A percentile compares a stretch with the other conserved stretches of the same genome.
phyloP scores from a whole-genome alignment of 2,329 filamentous ascomycete species.

The Juglanconis oblonga region DNA sequence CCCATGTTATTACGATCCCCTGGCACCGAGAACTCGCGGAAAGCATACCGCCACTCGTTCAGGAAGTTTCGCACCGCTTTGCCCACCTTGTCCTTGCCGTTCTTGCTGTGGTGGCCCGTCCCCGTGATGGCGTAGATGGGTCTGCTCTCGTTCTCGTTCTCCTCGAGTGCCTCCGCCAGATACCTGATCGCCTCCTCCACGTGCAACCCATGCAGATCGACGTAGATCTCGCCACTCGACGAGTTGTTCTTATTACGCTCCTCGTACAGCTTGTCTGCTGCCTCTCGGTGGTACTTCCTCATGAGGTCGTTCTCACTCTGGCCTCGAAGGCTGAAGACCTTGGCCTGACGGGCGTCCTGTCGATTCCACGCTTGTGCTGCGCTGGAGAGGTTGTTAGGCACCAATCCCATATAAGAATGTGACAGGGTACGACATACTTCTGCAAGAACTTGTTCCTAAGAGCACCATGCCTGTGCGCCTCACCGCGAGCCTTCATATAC shows the following conservation, averaged over 20 bases:
- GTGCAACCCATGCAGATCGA: slow-evolving; percentile 97
- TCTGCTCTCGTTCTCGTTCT: slow-evolving; percentile 69
- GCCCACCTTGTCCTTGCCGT: slow-evolving; percentile 97
- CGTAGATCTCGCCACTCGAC: slow-evolving; percentile 72
- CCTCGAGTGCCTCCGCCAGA: slow-evolving; percentile 80
- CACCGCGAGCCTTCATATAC: slow-evolving; percentile 90
- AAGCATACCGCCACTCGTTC: slow-evolving; percentile 94
- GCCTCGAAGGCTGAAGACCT: slow-evolving; percentile 87
- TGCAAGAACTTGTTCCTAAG: slow-evolving; percentile 96
- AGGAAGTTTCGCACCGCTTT: slow-evolving; percentile 88
- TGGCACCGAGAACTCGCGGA: slow-evolving; percentile 92
- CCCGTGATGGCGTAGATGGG: slow-evolving; percentile 95
- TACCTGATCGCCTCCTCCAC: slow-evolving; percentile 96
- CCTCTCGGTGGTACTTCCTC: slow-evolving; percentile 94
- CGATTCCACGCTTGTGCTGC: slow-evolving; percentile 98
- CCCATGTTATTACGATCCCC: slow-evolving; percentile 84
- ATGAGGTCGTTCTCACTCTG: slow-evolving; percentile 97
- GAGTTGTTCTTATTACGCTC: slow-evolving; percentile 75
- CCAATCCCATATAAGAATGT: no score
- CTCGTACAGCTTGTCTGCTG: slow-evolving; percentile 87
- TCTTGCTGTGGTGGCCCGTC: slow-evolving; percentile 96
- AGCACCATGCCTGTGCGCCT: slow-evolving; percentile 96
- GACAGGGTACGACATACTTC: slow-evolving; percentile 54
- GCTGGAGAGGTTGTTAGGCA: slow-evolving; percentile 40
- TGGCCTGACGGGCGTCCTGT: slow-evolving; percentile 92